These are phyloP conservation scores for Hypocrella siamensis DNA, from an alignment of 2,329 filamentous ascomycete genomes.

Conservation along the genomic window DNA sequence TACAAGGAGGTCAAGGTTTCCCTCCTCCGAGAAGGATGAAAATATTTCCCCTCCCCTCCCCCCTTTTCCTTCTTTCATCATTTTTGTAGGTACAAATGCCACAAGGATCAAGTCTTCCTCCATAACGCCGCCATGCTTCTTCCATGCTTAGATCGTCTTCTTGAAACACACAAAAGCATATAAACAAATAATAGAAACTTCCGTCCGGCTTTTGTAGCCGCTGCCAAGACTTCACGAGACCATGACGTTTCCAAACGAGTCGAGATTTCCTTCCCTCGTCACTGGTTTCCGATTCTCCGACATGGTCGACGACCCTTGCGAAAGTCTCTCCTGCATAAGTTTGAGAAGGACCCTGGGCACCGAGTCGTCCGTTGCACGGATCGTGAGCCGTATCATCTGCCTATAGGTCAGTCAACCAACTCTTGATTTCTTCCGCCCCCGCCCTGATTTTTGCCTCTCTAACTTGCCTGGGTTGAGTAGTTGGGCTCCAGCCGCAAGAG, in stretches of 20 bases:
- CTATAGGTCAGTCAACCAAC: constrained; percentile 1
- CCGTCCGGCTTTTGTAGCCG: neutral
- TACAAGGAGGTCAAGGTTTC: no score
- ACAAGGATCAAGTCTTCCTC: no score
- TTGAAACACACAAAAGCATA: no score
- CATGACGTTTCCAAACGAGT: constrained; percentile 41
- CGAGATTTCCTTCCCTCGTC: constrained; percentile 34
- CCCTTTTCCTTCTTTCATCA: no score
- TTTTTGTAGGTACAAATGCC: no score
- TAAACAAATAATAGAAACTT: no score
- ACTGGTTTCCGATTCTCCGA: constrained; percentile 24
- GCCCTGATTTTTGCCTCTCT: no score
- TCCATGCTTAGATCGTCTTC: no score
- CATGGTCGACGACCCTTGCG: constrained; percentile 30
- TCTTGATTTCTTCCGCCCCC: no score
- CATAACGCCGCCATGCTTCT: no score
- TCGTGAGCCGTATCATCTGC: constrained; percentile 89
- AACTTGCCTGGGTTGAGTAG: constrained; percentile 69
- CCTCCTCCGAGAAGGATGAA: no score
- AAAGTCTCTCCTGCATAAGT: constrained; percentile 72
- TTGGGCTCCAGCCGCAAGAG: constrained; percentile 90
- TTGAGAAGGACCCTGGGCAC: constrained; percentile 70
- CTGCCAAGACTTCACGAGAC: constrained; percentile 19
- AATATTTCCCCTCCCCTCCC: no score
- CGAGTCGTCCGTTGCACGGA: constrained; percentile 82